Base-by-base conservation (phyloP, 2,329 filamentous ascomycete genomes). In the Talaromyces amestolkiae region DNA sequence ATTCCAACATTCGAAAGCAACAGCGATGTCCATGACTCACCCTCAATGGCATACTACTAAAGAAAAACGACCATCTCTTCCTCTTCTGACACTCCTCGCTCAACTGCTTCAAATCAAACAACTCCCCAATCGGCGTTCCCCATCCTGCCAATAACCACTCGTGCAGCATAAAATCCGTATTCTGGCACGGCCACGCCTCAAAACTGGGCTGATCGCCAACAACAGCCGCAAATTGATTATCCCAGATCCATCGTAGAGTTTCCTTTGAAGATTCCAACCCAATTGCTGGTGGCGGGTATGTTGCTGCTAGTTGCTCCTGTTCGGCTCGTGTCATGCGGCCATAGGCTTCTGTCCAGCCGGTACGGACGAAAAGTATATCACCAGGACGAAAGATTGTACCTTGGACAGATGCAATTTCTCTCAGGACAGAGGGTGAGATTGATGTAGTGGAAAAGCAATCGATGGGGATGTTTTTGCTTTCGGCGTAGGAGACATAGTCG, bases 161-260 rank as follows among this genome's bases (percentile, higher is more conserved):
- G 61, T 76, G 73, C 59, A 76, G 65, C 51, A 68, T 72, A 24
- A 67, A 70, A 7, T 66, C 66, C 5, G 62, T 45, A 43, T 70
- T 66, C 63, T 71, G 68, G 58, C 66, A 83, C 10, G 79, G 78
- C 69, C 81, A 81, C 6, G 79, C 78, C 69, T 87, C 86, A 67
- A 85, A 83, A 5, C 78, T 79, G 11, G 85, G 82, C 58, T 81
- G 80, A 65, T 88, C 86, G 2, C 85, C 84, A 0, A 82, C 86
- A 0, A 87, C 81, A 1, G 86, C 86, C 0, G 84, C 76, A 68
- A 88, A 86, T 15, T 78, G 75, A 58, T 81, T 76, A 58, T 87
- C 82, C 85, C 85, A 88, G n/a, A 87, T 75, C 85, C 86, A 88
- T 43, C 80, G 78, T 13, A 86, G 77, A 7, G 81, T 82, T 4